These are phyloP conservation scores for Ceratobasidium sp. DNA, from an alignment of 1,284 basidiomycete genomes.

Conservation along the genomic window DNA sequence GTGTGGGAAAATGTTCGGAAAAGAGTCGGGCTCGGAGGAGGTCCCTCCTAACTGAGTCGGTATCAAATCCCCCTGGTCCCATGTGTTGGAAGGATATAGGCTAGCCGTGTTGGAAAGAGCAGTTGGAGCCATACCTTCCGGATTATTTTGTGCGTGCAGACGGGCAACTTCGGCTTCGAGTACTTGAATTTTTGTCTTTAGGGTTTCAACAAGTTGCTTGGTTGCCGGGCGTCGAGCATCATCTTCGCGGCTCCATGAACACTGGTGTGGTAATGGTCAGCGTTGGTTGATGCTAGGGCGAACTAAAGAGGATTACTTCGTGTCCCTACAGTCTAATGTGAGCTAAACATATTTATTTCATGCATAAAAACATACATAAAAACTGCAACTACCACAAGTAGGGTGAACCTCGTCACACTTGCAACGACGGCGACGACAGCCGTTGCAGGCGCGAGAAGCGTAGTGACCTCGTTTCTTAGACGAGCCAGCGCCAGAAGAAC, in stretches of 20 bases:
- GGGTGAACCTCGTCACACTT: slow-evolving; percentile 40
- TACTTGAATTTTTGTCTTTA: slow-evolving; percentile 30
- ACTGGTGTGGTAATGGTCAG: slow-evolving; percentile 16
- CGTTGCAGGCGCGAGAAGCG: slow-evolving; percentile 31
- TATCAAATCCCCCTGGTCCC: not conserved
- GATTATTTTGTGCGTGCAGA: not conserved
- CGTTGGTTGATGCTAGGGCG: not conserved
- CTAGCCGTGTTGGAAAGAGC: not conserved
- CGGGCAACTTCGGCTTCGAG: slow-evolving; percentile 29
- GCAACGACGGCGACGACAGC: slow-evolving; percentile 29
- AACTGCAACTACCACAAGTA: slow-evolving; percentile 26
- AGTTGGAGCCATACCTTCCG: not conserved
- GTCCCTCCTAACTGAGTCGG: not conserved
- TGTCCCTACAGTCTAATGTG: slow-evolving; percentile 21
- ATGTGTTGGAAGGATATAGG: not conserved
- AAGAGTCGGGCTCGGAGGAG: not conserved
- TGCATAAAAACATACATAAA: slow-evolving; percentile 19
- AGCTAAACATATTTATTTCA: not conserved
- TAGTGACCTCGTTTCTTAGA: slow-evolving; percentile 32
- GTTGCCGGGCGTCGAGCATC: slow-evolving; percentile 29
- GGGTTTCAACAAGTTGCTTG: slow-evolving; percentile 38
- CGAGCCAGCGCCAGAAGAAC: slow-evolving; percentile 9
- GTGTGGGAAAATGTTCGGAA: not conserved
- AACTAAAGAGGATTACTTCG: not conserved
- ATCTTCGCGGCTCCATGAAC: slow-evolving; percentile 30